Conservation (phyloP, 768 basidiomycete species). For the Termitomyces sp. region DNA sequence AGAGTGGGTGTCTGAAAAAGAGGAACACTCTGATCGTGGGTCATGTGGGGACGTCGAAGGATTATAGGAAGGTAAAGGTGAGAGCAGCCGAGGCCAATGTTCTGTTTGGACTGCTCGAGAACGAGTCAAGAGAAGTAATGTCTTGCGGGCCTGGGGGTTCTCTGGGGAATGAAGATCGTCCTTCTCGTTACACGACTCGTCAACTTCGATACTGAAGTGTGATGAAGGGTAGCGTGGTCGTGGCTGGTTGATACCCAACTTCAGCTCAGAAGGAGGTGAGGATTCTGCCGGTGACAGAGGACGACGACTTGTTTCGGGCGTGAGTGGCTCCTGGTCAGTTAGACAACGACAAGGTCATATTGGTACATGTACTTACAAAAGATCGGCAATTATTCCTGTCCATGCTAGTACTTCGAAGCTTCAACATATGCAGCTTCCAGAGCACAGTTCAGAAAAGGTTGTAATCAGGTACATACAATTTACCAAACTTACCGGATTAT, state of each 20-base stretch:
- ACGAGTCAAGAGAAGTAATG: conserved; percentile 53
- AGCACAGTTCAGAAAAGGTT: background rate
- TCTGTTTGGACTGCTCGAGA: conserved; percentile 75
- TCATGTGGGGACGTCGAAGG: conserved; percentile 49
- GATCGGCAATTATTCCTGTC: conserved; percentile 20
- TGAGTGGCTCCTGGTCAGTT: conserved; percentile 33
- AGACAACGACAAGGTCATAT: background rate
- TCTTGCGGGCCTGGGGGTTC: conserved; percentile 34
- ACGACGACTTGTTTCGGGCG: conserved; percentile 43
- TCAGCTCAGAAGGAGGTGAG: conserved; percentile 24
- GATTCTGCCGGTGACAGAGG: conserved; percentile 39
- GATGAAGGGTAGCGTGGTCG: conserved; percentile 29
- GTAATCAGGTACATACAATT: conserved; percentile 1
- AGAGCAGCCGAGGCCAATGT: conserved; percentile 24
- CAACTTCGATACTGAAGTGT: conserved; percentile 41
- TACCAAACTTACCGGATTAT: conserved; percentile 24
- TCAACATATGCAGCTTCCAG: conserved; percentile 14
- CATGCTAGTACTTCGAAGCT: conserved; percentile 23
- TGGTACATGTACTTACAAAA: conserved; percentile 18
- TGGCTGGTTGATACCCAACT: conserved; percentile 20
- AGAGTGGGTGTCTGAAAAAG: conserved; percentile 52
- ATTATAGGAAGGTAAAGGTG: conserved; percentile 29
- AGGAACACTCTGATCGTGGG: conserved; percentile 72
- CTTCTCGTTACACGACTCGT: conserved; percentile 31
- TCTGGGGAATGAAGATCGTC: conserved; percentile 26